Conservation (phyloP, 768 basidiomycete species). For the Boletellus ananas region DNA sequence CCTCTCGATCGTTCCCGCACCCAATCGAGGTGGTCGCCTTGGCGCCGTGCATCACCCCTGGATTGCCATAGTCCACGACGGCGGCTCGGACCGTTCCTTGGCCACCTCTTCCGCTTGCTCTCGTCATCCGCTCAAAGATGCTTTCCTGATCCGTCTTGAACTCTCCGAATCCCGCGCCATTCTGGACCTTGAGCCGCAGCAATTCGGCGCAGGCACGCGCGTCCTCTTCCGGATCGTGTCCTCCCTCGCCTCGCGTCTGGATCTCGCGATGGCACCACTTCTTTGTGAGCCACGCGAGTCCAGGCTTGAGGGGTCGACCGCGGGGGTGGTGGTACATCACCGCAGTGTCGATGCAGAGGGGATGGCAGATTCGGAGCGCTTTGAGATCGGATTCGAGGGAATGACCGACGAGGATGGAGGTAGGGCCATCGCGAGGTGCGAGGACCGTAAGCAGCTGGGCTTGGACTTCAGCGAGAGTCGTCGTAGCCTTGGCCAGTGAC, state of each 20-base stretch:
- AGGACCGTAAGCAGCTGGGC: slow-evolving; percentile 59
- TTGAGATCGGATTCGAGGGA: slow-evolving; percentile 93
- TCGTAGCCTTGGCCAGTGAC: slow-evolving; percentile 63
- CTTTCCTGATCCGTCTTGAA: slow-evolving; percentile 82
- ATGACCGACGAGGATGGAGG: slow-evolving; percentile 86
- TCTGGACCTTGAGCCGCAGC: slow-evolving; percentile 72
- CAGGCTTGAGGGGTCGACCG: slow-evolving; percentile 90
- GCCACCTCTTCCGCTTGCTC: slow-evolving; percentile 43
- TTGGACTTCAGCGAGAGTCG: slow-evolving; percentile 79
- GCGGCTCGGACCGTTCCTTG: slow-evolving; percentile 50
- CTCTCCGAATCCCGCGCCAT: slow-evolving; percentile 80
- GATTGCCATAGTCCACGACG: slow-evolving; percentile 85
- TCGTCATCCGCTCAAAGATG: slow-evolving; percentile 80
- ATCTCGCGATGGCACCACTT: slow-evolving; percentile 92
- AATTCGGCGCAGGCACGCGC: slow-evolving; percentile 86
- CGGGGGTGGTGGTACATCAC: slow-evolving; percentile 89
- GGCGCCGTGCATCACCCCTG: slow-evolving; percentile 76
- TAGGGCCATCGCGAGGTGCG: slow-evolving; percentile 46
- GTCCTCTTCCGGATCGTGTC: slow-evolving; percentile 95
- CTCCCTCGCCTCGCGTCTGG: slow-evolving; percentile 77
- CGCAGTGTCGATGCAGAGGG: slow-evolving; percentile 88
- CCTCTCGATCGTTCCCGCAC: slow-evolving; percentile 75
- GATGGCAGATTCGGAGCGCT: slow-evolving; percentile 83
- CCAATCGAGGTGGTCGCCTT: slow-evolving; percentile 76
- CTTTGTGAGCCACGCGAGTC: slow-evolving; percentile 94